These are phyloP conservation scores for Populus hybrid DNA, from an alignment of 441 rosid genomes.

Conservation along the genomic window DNA sequence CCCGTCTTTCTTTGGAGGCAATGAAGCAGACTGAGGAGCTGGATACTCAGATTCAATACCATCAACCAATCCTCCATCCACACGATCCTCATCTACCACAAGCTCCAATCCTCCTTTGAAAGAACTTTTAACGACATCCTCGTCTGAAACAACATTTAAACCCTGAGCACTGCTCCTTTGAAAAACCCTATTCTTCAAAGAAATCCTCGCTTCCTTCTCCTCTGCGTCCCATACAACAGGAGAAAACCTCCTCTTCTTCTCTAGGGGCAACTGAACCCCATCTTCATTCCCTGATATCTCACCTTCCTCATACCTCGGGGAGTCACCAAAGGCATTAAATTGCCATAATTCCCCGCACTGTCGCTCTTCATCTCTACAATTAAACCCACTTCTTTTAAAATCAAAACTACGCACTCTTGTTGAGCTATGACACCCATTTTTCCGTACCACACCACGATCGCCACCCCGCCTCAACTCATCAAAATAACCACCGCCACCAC, in stretches of 20 bases:
- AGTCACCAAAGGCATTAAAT: background rate
- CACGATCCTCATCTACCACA: slow-evolving; percentile 14
- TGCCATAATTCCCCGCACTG: slow-evolving; percentile 3
- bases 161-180: slow-evolving; percentile 10
- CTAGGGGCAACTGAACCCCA: slow-evolving; percentile 35
- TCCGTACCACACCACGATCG: slow-evolving; percentile 19
- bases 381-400: slow-evolving; percentile 17
- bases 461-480: slow-evolving; percentile 29
- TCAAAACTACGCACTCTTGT: slow-evolving; percentile 10
- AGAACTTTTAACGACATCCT: slow-evolving; percentile 15
- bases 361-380: slow-evolving; percentile 15
- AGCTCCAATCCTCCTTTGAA: slow-evolving; percentile 11
- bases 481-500: slow-evolving; percentile 17
- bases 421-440: slow-evolving; percentile 22
- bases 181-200: slow-evolving; percentile 25
- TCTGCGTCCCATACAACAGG: slow-evolving; percentile 39
- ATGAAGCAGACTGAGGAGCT: slow-evolving; percentile 11
- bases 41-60: background rate
- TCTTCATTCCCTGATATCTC: slow-evolving; percentile 20
- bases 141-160: slow-evolving; percentile 15
- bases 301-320: slow-evolving; percentile 17
- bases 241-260: slow-evolving; percentile 65
- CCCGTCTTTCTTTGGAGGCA: slow-evolving; percentile 16
- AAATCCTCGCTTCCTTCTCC: slow-evolving; percentile 27
- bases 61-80: background rate